These are phyloP conservation scores for Rhizopogon rudus DNA, from an alignment of 768 basidiomycete species.

Conservation along the genomic window DNA sequence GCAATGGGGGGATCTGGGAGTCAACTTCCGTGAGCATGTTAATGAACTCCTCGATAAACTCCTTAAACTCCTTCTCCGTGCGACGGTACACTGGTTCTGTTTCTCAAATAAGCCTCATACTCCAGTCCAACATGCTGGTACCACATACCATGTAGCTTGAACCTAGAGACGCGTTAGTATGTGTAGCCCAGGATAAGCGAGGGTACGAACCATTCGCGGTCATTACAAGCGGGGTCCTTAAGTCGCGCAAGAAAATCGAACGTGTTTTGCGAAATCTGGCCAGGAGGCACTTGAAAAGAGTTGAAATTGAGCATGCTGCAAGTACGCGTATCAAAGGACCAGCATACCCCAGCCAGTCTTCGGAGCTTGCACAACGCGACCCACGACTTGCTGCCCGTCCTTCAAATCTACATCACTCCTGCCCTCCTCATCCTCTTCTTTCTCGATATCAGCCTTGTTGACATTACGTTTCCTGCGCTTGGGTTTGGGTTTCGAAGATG, in stretches of 20 bases:
- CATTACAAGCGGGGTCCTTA: constrained; percentile 72
- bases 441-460: constrained; percentile 1
- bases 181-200: background rate
- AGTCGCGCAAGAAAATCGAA: constrained; percentile 71
- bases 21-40: constrained; percentile 65
- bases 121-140: background rate
- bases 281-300: constrained; percentile 60
- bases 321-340: background rate
- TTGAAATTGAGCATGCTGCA: background rate
- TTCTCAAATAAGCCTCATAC: background rate
- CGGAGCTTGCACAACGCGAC: constrained; percentile 75
- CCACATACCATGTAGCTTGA: constrained; percentile 65
- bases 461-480: constrained; percentile 6
- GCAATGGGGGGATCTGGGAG: constrained; percentile 79
- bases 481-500: constrained; percentile 25
- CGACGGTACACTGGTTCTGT: constrained; percentile 29
- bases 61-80: constrained; percentile 88
- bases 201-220: constrained; percentile 66
- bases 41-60: constrained; percentile 72
- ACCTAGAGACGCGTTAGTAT: constrained; percentile 44
- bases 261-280: constrained; percentile 82
- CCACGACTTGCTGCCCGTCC: constrained; percentile 69
- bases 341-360: constrained; percentile 71
- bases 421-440: constrained; percentile 19
- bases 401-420: constrained; percentile 42